These are phyloP conservation scores for Marasmius tenuissimus DNA, from an alignment of 1,284 basidiomycete species.

Conservation along the genomic window DNA sequence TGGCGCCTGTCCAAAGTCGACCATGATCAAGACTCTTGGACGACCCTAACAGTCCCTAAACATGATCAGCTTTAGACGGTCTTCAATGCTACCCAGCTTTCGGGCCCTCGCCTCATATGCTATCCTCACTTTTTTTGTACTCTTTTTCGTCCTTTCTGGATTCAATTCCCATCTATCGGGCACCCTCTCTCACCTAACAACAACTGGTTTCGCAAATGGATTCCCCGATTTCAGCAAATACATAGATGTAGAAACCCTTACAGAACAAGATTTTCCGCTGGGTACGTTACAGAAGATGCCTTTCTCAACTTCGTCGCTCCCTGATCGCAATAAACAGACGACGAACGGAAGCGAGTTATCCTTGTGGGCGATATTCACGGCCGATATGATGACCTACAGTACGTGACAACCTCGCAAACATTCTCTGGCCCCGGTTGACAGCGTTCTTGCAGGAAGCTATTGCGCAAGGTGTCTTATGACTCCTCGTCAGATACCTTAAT, in stretches of 20 bases:
- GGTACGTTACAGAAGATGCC: conserved; percentile 32
- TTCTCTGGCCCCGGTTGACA: not conserved
- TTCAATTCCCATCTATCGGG: conserved; percentile 14
- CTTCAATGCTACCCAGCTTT: conserved; percentile 2
- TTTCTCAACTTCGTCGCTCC: conserved; percentile 1
- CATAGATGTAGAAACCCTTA: conserved; percentile 38
- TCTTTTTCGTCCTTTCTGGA: conserved; percentile 39
- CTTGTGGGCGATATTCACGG: conserved; percentile 87
- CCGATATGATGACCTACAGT: conserved; percentile 69
- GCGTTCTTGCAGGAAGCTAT: conserved; percentile 47
- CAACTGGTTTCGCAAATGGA: conserved; percentile 19
- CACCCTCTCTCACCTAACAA: conserved; percentile 10
- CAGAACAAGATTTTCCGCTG: conserved; percentile 48
- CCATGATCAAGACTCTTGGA: not conserved
- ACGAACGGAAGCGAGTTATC: conserved; percentile 57
- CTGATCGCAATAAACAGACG: conserved; percentile 34
- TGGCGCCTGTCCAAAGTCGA: no score
- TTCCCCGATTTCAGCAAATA: conserved; percentile 62
- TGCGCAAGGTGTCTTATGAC: conserved; percentile 53
- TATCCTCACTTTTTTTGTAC: conserved; percentile 39
- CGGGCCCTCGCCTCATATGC: conserved; percentile 14
- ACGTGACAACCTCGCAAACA: conserved; percentile 26
- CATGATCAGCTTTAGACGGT: conserved; percentile 1
- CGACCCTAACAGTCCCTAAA: conserved; percentile 8
- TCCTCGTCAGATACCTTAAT: conserved; percentile 66